Conservation (phyloP, 441 rosid genomes). For the Aquilaria agallochum region DNA sequence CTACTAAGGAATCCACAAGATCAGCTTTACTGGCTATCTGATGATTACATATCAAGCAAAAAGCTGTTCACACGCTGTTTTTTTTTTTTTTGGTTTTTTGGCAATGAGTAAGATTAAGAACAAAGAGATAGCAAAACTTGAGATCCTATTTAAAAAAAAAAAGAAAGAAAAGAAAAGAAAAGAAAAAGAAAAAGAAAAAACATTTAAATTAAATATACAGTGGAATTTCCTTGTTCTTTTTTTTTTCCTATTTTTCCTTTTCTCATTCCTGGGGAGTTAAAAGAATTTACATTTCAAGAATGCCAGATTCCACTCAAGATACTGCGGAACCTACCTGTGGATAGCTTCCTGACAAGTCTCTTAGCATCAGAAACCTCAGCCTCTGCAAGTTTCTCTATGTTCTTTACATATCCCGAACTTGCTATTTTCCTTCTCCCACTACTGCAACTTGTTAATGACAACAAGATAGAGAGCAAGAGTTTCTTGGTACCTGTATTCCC, state of each 20-base stretch:
- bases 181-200: conserved; percentile 5
- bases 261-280: neutral
- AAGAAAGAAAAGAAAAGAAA: conserved; percentile 15
- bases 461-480: conserved; percentile 63
- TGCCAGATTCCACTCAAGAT: conserved; percentile 81
- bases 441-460: conserved; percentile 67
- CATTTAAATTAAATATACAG: conserved; percentile 38
- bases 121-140: conserved; percentile 10
- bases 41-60: conserved; percentile 26
- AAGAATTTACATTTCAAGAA: conserved; percentile 27
- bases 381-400: conserved; percentile 84
- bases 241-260: no score
- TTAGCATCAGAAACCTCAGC: conserved; percentile 83
- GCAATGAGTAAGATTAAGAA: neutral
- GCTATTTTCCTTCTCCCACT: conserved; percentile 80
- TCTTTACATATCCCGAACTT: conserved; percentile 73
- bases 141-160: conserved; percentile 9
- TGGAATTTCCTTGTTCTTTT: neutral
- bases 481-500: conserved; percentile 50
- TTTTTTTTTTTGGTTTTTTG: neutral
- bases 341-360: conserved; percentile 73
- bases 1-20: conserved; percentile 21
- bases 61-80: conserved; percentile 26
- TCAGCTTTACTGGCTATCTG: conserved; percentile 25
- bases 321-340: conserved; percentile 65